A percentile compares a stretch with the other conserved stretches of the same genome.
phyloP scores from a whole-genome alignment of 2,329 filamentous ascomycete species.

The Fusarium xyrophilum region DNA sequence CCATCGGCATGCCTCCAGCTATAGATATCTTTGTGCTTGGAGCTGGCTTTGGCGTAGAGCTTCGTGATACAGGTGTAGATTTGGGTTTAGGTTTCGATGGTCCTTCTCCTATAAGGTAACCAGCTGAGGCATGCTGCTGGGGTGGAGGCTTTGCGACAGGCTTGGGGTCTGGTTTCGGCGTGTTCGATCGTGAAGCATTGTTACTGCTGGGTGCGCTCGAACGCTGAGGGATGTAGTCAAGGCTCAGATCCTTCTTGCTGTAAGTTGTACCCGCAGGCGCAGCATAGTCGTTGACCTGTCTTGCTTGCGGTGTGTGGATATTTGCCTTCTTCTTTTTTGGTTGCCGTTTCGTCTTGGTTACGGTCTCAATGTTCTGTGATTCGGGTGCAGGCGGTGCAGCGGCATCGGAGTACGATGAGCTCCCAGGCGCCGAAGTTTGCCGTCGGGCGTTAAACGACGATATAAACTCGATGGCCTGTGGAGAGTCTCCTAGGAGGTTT shows the following conservation, averaged over 20 bases:
- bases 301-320: slow-evolving; percentile 69
- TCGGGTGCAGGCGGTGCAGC: slow-evolving; percentile 25
- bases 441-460: slow-evolving; percentile 78
- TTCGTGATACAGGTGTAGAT: slow-evolving; percentile 59
- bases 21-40: slow-evolving; percentile 71
- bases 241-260: slow-evolving; percentile 72
- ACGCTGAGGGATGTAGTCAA: slow-evolving; percentile 73
- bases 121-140: slow-evolving; percentile 68
- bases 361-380: slow-evolving; percentile 48
- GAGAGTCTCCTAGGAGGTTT: slow-evolving; percentile 86
- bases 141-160: slow-evolving; percentile 53
- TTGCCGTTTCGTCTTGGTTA: slow-evolving; percentile 58
- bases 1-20: slow-evolving; percentile 80
- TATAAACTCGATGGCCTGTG: slow-evolving; percentile 77
- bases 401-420: slow-evolving; percentile 35
- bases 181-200: slow-evolving; percentile 48
- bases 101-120: slow-evolving; percentile 81
- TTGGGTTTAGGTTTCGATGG: slow-evolving; percentile 64
- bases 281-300: slow-evolving; percentile 65
- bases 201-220: slow-evolving; percentile 51
- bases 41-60: slow-evolving; percentile 61
- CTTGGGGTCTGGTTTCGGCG: slow-evolving; percentile 43
- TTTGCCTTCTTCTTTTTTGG: slow-evolving; percentile 65
- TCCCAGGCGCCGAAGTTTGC: slow-evolving; percentile 47
- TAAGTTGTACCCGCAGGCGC: slow-evolving; percentile 74